phyloP scores from a whole-genome alignment of 1,284 basidiomycete genomes.

The Irpex sp. region DNA sequence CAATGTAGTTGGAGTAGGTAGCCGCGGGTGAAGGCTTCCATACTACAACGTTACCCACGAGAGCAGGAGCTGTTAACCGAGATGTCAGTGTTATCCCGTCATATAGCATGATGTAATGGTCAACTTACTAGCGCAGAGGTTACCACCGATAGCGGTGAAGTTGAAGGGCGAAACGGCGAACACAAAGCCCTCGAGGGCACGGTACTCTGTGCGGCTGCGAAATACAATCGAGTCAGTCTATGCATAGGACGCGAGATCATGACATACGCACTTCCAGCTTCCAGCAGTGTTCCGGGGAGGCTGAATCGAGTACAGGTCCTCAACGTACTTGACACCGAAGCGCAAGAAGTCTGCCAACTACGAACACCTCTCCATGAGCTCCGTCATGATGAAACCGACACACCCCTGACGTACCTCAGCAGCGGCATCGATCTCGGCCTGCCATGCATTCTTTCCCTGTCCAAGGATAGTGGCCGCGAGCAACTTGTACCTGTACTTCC shows the following conservation, averaged over 20 bases:
- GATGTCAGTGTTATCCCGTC: neutral
- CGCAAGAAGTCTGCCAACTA: conserved; percentile 92
- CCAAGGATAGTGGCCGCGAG: conserved; percentile 97
- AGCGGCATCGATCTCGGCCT: conserved; percentile 98
- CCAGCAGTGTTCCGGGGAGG: conserved; percentile 84
- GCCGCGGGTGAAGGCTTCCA: conserved; percentile 99
- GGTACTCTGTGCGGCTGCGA: conserved; percentile 86
- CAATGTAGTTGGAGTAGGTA: conserved; percentile 92
- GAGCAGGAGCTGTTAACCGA: conserved; percentile 63
- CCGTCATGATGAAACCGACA: neutral
- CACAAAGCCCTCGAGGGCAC: conserved; percentile 95
- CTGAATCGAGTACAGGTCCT: conserved; percentile 90
- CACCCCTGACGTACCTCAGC: conserved; percentile 69
- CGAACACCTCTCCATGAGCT: neutral
- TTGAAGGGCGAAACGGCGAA: conserved; percentile 98
- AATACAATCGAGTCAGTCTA: conserved; percentile 1
- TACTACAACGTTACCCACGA: conserved; percentile 92
- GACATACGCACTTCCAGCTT: conserved; percentile 82
- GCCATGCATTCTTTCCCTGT: conserved; percentile 99
- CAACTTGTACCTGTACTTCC: conserved; percentile 92
- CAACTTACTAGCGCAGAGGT: conserved; percentile 68
- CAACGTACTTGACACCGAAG: conserved; percentile 95
- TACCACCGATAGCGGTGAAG: conserved; percentile 96
- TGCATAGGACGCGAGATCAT: neutral
- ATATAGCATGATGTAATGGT: neutral